Evolutionary conservation across 768 basidiomycete genomes (phyloP).

Genomic region (Boletus reticulatus): DNA sequence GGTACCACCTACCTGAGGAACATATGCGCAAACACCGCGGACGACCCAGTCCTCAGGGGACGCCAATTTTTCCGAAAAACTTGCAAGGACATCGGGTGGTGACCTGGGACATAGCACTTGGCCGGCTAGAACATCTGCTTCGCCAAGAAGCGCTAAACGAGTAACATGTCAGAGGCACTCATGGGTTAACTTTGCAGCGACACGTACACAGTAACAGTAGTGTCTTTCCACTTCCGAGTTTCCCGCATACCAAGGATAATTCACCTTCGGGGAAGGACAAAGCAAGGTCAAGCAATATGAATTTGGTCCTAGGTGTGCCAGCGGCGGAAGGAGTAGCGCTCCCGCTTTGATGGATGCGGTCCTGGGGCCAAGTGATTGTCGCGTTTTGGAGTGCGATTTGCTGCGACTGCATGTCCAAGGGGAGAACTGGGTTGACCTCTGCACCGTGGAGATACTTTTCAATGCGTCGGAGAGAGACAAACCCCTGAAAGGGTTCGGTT

Average conservation of each 20-base stretch:
- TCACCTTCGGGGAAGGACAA: slow-evolving; percentile 77
- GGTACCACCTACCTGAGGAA: slow-evolving; percentile 58
- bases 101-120: slow-evolving; percentile 83
- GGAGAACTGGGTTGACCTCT: slow-evolving; percentile 66
- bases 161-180: slow-evolving; percentile 7
- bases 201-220: slow-evolving; percentile 64
- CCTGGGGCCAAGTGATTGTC: slow-evolving; percentile 89
- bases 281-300: slow-evolving; percentile 75
- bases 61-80: slow-evolving; percentile 43
- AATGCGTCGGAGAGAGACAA: slow-evolving; percentile 86
- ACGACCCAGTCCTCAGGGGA: slow-evolving; percentile 72
- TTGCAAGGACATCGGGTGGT: slow-evolving; percentile 73
- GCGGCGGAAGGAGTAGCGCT: slow-evolving; percentile 51
- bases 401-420: slow-evolving; percentile 53
- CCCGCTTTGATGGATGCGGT: slow-evolving; percentile 48
- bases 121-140: slow-evolving; percentile 57
- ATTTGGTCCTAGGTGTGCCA: slow-evolving; percentile 75
- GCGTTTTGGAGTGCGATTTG: slow-evolving; percentile 78
- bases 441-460: slow-evolving; percentile 81
- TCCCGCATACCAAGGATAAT: slow-evolving; percentile 83
- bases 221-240: slow-evolving; percentile 88
- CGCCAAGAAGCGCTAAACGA: slow-evolving; percentile 66
- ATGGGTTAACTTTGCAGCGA: neutral
- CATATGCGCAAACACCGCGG: slow-evolving; percentile 78
- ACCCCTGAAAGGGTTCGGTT: slow-evolving; percentile 41